Evolutionary conservation across 768 basidiomycete species (phyloP), one percentile per base, ranked within the genome.

Genomic region (Galerina sulciceps): DNA sequence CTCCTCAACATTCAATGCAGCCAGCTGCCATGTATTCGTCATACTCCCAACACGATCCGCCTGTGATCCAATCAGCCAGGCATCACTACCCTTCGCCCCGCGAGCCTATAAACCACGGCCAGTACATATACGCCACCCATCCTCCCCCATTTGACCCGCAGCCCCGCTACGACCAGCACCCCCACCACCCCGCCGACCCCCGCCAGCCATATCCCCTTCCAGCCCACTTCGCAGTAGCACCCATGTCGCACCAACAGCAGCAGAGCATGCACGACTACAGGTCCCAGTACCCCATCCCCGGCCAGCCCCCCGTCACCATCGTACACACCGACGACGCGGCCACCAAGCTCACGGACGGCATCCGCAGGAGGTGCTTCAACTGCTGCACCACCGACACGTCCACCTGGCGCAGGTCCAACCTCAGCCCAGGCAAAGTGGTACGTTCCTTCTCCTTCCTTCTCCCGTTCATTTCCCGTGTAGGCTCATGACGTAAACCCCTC

Each of bases 351-450:
- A 88, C 85, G 67, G 89, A 91, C 68, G 81, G 89, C 40, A 87
- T 93, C 48, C 81, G 91, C 23, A 74, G 91, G 37, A 77, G 90
- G 46, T 93, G 91, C 72, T 92, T 89, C 81, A 93, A 93, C 70
- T 93, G 91, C 72, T 87, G 88, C 70, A 92, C 90, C 22, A 91
- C 91, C 13, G 91, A 93, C 62, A 92, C 91, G 34, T 88, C 87
- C 49, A 92, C 90, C 22, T 93, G 91, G 91, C 75, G 91, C 36
- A 75, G 91, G 59, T 86, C 85, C 14, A 91, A 89, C 67, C 81
- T 93, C 58, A 87, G 84, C 58, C 90, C 90, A 1, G 91, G 91
- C 23, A 93, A 93, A 83, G 91, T 93, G 64, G 80, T 82, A 57
- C 48, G 80, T 79, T 8, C 35, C 23, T 37, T 37, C 10, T 52